Base-by-base conservation (phyloP, 2,329 filamentous ascomycete species). In the Juglanconis oblonga region DNA sequence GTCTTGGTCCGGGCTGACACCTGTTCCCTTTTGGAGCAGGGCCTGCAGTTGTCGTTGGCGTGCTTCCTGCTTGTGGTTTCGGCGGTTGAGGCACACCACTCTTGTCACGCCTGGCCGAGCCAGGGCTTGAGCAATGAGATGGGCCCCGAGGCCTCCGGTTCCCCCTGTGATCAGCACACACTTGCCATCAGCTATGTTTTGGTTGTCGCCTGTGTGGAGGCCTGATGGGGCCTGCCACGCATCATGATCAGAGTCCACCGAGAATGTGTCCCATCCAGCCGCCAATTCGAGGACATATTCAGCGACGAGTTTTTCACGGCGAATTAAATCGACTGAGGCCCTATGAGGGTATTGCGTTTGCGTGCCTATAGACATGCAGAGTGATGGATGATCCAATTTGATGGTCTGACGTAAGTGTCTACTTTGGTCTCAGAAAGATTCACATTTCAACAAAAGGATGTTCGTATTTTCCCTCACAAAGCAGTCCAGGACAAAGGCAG, bases 51-150 rank as follows among this genome's bases (percentile, higher is more conserved):
- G 10, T 44, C 65, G 57, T 61, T 81, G 79, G 11, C 73, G 73
- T 64, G 29, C 50, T 3, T 60, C 52, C 3, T 72, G 62, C 4
- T 73, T 67, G 3, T 44, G 51, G 57, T 11, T 61, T 6, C 62
- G 63, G 2, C 80, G 75, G 64, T 84, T 84, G 13, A 84, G 64
- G 57, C 81, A 83, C 5, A 81, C 61, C 0, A 75, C 68, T 2
- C 44, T 60, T 3, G 58, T 31, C 2, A 78, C 72, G 8, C 68
- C 62, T 0, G 69, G 50, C 0, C 62, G 66, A 0, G 61, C 29
- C 9, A 73, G 71, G 2, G 73, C 54, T 3, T 71, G 42, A 2
- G 61, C 58, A 2, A 74, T 72, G 1, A 79, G 54, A 59, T 79
- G 74, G 0, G 65, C 52, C 1, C 76, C 77, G 0, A 79, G 66